phyloP scores from a whole-genome alignment of 352 stramenopile species.

The Pythium chondricola region DNA sequence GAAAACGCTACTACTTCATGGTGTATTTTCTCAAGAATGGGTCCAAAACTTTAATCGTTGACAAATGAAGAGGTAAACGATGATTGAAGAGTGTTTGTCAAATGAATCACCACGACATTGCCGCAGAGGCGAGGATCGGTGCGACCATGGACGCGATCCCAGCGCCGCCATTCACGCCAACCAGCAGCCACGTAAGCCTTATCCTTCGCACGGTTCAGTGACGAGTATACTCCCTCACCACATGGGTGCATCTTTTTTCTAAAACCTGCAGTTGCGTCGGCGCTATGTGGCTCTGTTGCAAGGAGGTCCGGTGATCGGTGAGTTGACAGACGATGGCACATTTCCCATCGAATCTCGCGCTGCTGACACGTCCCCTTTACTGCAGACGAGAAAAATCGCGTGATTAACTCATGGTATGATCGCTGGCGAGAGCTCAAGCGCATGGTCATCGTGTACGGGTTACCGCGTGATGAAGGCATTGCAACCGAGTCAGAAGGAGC shows the following conservation, averaged over 20 bases:
- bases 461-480: slow-evolving; percentile 44
- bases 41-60: too few species aligned
- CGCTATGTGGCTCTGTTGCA: slow-evolving; percentile 43
- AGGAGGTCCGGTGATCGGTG: slow-evolving; percentile 38
- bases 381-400: slow-evolving; percentile 28
- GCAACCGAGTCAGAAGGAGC: slow-evolving; percentile 3
- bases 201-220: too few species aligned
- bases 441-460: slow-evolving; percentile 72
- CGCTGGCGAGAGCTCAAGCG: slow-evolving; percentile 79
- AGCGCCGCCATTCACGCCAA: slow-evolving; percentile 7
- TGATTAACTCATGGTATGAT: slow-evolving; percentile 58
- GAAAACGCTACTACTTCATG: too few species aligned
- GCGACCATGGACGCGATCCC: too few species aligned
- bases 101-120: too few species aligned
- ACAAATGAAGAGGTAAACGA: too few species aligned
- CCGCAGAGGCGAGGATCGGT: too few species aligned
- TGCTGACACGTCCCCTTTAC: background rate
- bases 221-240: too few species aligned
- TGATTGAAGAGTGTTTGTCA: too few species aligned
- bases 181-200: slow-evolving; percentile 14
- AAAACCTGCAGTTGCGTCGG: slow-evolving; percentile 26
- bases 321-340: background rate
- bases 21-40: too few species aligned
- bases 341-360: background rate
- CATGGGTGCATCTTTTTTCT: background rate